Base-by-base conservation (phyloP, 768 basidiomycete species). In the Exidia glandulosa region DNA sequence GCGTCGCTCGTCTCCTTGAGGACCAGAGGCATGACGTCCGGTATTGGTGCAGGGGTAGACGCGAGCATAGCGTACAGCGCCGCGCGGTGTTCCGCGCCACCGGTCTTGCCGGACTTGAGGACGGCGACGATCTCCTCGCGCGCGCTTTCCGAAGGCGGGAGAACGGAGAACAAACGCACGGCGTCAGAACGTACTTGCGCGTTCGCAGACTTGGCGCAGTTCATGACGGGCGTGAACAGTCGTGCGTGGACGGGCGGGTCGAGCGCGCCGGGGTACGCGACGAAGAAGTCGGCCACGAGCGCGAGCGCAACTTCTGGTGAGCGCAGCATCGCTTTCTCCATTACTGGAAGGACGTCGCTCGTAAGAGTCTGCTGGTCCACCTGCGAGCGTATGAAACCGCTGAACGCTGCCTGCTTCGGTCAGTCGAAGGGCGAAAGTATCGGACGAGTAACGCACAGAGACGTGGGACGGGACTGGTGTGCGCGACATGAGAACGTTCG, bases 81-180 rank as follows among this genome's bases (percentile, higher is more conserved):
- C 3, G 84, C 70, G 19, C 94, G 84, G 69, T 98, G 93, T 59
- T 95, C 95, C 2, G 88, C 80, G 1, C 92, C 91, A 1, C 85
- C 74, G 0, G 93, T 90, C 76, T 96, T 99, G 25, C 91, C 88
- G 0, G 85, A 71, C 65, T 87, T 85, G 1, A 92, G 88, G 0
- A 92, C 77, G n/a, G 75, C 73, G 10, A 93, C 73, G 3, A 93
- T 70, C 63, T 95, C 91, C 9, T 75, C 75, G 2, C 85, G 78
- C 12, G 83, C 78, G 62, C 5, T 76, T 74, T 10, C 76, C 73
- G 13, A 75, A 63, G 7, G 73, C 66, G 2, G 70, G 45, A 87
- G 65, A 56, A 73, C 69, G 19, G 64, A 77, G 78, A 90, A 87
- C 32, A 94, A 73, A 0, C 71, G 67, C 23, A 81, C 69, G 0